Conservation (phyloP, 768 basidiomycete genomes). For the Leccinum broughii region DNA sequence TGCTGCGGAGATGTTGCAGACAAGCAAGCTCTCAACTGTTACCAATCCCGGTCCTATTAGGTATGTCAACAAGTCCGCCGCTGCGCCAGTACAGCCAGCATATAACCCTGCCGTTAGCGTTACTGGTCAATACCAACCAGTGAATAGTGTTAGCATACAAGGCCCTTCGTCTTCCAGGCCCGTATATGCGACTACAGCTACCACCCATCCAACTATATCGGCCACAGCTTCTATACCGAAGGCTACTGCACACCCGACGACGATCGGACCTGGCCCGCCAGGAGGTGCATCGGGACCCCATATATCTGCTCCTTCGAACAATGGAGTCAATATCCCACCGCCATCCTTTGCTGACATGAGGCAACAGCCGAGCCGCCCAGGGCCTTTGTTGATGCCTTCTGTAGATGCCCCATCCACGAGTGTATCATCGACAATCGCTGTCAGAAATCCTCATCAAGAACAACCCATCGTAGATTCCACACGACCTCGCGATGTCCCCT, state of each 20-base stretch:
- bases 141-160: constrained; percentile 9
- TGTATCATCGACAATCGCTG: constrained; percentile 12
- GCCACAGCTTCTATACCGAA: constrained; percentile 11
- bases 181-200: constrained; percentile 4
- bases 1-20: constrained; percentile 21
- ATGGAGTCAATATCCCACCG: constrained; percentile 10
- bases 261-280: constrained; percentile 3
- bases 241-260: constrained; percentile 4
- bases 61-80: constrained; percentile 11
- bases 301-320: constrained; percentile 3
- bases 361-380: constrained; percentile 23
- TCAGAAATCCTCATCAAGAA: constrained; percentile 25
- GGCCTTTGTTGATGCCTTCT: constrained; percentile 14
- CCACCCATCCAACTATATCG: constrained; percentile 4
- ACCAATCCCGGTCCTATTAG: background rate
- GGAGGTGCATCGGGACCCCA: constrained; percentile 13
- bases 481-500: constrained; percentile 25
- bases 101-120: background rate
- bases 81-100: constrained; percentile 8
- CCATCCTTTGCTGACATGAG: constrained; percentile 18
- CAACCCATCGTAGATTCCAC: constrained; percentile 21
- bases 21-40: constrained; percentile 20
- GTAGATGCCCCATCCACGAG: constrained; percentile 14
- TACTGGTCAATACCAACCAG: constrained; percentile 13
- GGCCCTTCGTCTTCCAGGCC: constrained; percentile 11